Conservation (phyloP, 1,139 yeast genomes). For the Candida sanyaensis region DNA sequence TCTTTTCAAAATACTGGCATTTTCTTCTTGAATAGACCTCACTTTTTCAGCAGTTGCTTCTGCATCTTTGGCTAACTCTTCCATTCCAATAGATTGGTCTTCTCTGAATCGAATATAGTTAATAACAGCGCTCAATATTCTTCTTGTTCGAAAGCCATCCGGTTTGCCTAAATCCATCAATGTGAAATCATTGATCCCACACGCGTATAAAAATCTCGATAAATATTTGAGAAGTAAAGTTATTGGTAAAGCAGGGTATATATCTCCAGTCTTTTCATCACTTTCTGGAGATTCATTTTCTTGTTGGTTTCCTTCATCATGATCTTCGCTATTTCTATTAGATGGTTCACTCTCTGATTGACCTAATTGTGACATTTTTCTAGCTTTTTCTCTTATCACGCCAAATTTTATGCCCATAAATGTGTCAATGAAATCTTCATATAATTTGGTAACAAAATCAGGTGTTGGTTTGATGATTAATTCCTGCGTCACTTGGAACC, state of each 20-base stretch:
- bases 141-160: conserved; percentile 61
- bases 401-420: conserved; percentile 64
- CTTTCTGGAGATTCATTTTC: conserved; percentile 24
- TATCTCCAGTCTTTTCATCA: conserved; percentile 17
- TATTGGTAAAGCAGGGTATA: conserved; percentile 40
- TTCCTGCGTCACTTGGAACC: conserved; percentile 64
- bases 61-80: conserved; percentile 56
- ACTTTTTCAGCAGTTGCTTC: conserved; percentile 49
- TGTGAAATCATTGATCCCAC: conserved; percentile 79
- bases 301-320: conserved; percentile 10
- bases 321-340: conserved; percentile 4
- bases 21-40: conserved; percentile 32
- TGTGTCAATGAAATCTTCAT: conserved; percentile 71
- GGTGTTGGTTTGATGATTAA: conserved; percentile 66
- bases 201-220: conserved; percentile 61
- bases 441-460: conserved; percentile 58
- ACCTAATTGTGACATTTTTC: conserved; percentile 1
- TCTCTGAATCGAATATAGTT: conserved; percentile 86
- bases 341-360: conserved; percentile 6
- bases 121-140: conserved; percentile 79
- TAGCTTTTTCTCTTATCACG: conserved; percentile 28
- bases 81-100: conserved; percentile 70
- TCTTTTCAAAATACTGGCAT: conserved; percentile 42
- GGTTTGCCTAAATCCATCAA: conserved; percentile 68
- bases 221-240: conserved; percentile 53